Base-by-base conservation (phyloP, 495 filamentous ascomycete species). In the Aspergillus homomorphus region DNA sequence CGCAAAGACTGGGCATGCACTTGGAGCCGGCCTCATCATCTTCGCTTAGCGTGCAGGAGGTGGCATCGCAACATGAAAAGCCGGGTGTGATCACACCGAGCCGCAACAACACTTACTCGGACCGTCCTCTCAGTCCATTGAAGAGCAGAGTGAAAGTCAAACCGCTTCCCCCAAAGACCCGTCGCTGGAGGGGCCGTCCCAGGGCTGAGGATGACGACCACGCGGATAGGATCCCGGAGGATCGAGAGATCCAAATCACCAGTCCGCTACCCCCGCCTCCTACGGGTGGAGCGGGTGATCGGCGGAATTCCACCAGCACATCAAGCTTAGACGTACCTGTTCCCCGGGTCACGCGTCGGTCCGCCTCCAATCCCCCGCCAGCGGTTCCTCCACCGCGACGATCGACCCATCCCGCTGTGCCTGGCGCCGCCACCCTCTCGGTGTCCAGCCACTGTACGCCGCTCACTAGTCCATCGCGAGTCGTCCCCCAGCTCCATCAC, bases 61-160 rank as follows among this genome's bases (percentile, higher is more conserved):
- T 95, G 30, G 91, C 91, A 15, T 80, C 83, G 1, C 88, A 91
- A 52, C 89, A 80, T 60, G 91, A 92, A 66, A 92, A 89, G 66
- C 92, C 91, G 0, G 92, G 92, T 2, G 83, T 96, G 44, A 83
- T 92, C 65, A 92, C 91, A 19, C 90, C 89, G 10, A 94, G 89
- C 68, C 78, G 84, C 53, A 87, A 77, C 57, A 69, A 69, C n/a
- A 62, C 53, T 42, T 56, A 43, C 21, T 28, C 43, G 33, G 60
- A 62, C 49, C 51, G 51, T 6, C 66, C 63, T 23, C 60, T 52
- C 42, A 63, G 64, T 33, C 62, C 70, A 12, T 28, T 22, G 12
- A 28, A 16, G 46, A 60, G 56, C 28, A 69, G 68, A 52, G 64
- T 67, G 46, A 79, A 74, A 60, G 51, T 74, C 57, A 79, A 74